A percentile compares a stretch with the other conserved stretches of the same genome.
Evolutionary conservation across 805 yeast genomes (phyloP).

Genomic region (Candida endomychidarum): DNA sequence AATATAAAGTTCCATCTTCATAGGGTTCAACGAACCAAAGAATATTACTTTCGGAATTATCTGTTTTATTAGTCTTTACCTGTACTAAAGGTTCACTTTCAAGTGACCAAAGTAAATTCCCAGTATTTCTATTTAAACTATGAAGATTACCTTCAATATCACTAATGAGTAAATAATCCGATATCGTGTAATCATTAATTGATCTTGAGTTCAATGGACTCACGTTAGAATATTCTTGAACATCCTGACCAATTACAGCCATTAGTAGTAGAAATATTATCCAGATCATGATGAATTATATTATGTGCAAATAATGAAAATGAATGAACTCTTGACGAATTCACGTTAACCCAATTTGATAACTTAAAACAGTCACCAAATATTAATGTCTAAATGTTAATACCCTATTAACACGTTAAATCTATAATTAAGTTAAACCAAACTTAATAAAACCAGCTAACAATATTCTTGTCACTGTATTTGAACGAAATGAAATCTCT

Average conservation of each 20-base stretch:
- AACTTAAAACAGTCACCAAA: too few species aligned
- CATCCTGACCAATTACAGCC: not conserved
- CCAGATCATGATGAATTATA: not conserved
- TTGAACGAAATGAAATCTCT: too few species aligned
- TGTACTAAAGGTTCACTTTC: conserved; percentile 62
- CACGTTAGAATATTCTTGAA: conserved; percentile 10
- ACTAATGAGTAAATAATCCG: conserved; percentile 65
- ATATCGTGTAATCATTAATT: conserved; percentile 47
- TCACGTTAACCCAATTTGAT: too few species aligned
- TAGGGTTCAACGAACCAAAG: conserved; percentile 91
- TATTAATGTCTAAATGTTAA: too few species aligned
- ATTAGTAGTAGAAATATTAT: not conserved
- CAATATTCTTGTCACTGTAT: too few species aligned
- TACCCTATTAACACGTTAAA: too few species aligned
- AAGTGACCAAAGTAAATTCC: conserved; percentile 75
- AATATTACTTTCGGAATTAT: conserved; percentile 21
- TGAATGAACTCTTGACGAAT: too few species aligned
- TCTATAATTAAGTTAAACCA: too few species aligned
- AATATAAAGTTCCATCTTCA: conserved; percentile 80
- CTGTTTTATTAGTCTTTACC: conserved; percentile 26
- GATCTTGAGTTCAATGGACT: conserved; percentile 40
- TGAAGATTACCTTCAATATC: conserved; percentile 88
- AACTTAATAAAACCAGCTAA: too few species aligned
- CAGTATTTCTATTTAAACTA: conserved; percentile 74
- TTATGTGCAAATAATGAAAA: too few species aligned